Evolutionary conservation across 148 eudicot genomes (phyloP).

Genomic region (Camellia japonica): DNA sequence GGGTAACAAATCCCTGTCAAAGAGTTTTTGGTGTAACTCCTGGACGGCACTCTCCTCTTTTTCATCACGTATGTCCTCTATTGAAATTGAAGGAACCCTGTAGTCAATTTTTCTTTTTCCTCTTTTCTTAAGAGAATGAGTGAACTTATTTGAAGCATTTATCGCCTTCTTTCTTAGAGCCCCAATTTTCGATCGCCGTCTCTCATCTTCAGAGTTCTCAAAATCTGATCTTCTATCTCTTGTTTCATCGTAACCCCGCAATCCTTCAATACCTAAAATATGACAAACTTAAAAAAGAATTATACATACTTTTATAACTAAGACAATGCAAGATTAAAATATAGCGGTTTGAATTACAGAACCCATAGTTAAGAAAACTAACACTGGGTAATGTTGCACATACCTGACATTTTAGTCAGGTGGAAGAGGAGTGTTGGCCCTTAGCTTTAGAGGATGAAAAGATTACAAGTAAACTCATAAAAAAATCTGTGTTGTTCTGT

Average conservation of each 20-base stretch:
- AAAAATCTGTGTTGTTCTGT: constrained; percentile 15
- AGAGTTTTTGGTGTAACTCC: constrained; percentile 53
- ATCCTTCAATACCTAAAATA: constrained; percentile 38
- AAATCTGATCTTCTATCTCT: constrained; percentile 53
- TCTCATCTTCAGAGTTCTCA: constrained; percentile 56
- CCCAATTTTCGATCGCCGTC: constrained; percentile 52
- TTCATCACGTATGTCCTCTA: constrained; percentile 70
- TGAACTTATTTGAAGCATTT: constrained; percentile 60
- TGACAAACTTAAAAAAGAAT: not conserved
- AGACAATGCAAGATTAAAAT: not conserved
- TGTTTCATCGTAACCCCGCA: constrained; percentile 33
- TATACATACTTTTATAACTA: not conserved
- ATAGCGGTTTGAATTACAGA: not conserved
- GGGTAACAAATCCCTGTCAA: constrained; percentile 51
- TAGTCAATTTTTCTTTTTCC: constrained; percentile 65
- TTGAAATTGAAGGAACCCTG: constrained; percentile 60
- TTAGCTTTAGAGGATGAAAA: constrained; percentile 15
- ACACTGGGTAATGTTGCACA: not conserved
- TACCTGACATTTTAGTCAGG: constrained; percentile 38
- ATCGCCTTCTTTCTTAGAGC: constrained; percentile 55
- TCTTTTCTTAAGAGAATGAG: constrained; percentile 65
- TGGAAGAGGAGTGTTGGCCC: constrained; percentile 13
- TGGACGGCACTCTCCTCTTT: constrained; percentile 55
- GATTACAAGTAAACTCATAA: not conserved
- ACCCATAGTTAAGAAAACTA: not conserved